Base-by-base conservation (phyloP, 352 stramenopile species). In the Globisporangium lucens region DNA sequence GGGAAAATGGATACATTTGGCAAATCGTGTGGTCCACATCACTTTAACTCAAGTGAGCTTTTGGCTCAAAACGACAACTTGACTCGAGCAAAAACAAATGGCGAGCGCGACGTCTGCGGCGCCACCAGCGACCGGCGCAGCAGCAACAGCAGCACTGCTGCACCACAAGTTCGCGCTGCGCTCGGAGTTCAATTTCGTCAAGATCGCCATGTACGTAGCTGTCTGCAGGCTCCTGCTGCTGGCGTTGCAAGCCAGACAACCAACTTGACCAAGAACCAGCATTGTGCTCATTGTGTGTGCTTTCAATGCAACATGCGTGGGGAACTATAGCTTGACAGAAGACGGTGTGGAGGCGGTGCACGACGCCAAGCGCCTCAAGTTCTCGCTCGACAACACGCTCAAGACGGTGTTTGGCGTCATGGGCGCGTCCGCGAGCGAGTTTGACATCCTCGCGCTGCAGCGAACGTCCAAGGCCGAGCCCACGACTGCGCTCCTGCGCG, bases 141-240 rank as follows among this genome's bases (percentile, higher is more conserved):
- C 12, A 7, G 24, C 10, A 36, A 33, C 33, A 33, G 13, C 27
- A 5, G 12, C 56, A 8, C 12, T 62, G 29, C 72, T 78, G 57
- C 85, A 94, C 64, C 80, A 89, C 80, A 94, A 94, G 76, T 92
- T 94, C 71, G 86, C 75, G 30, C 72, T 92, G 69, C 73, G 64
- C 53, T 69, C 68, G 35, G 61, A 83, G 33, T 73, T 84, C 68
- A 76, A 36, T 51, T 92, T 84, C 61, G 47, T 94, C 63, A 84
- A 77, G 63, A 77, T 94, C 52, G 80, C 73, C 55, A 89, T 94
- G 85, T 92, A 71, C n/a, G 80, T 75, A 1, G 22, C 47, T 27
- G 56, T 61, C 9, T 36, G 20, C 10, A 24, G 22, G 46, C 33
- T 46, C n/a, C 29, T n/a, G 20, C 47, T 41, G 43, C 17, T 38